Conservation (phyloP, 2,329 filamentous ascomycete species). For the Colletotrichum graminicola region DNA sequence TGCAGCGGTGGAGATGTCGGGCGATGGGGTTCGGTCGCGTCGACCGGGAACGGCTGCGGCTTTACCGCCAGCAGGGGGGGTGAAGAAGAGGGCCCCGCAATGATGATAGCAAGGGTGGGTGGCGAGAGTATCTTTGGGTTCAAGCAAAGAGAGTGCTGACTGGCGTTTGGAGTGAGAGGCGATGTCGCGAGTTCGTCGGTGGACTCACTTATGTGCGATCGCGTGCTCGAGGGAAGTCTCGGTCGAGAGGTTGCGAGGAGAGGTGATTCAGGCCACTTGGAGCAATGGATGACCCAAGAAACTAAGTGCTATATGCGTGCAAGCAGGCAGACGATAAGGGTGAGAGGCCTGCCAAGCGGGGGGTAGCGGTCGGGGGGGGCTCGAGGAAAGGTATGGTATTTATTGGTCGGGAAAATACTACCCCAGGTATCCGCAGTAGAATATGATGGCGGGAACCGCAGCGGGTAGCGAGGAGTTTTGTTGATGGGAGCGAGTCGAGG, state of each 20-base stretch:
- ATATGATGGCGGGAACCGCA: not conserved
- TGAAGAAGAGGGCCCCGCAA: slow-evolving; percentile 25
- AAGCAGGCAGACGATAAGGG: slow-evolving; percentile 3
- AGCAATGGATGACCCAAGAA: not conserved
- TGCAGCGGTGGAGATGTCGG: slow-evolving; percentile 33
- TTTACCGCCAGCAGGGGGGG: slow-evolving; percentile 41
- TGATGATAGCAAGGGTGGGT: slow-evolving; percentile 35
- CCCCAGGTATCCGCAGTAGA: slow-evolving; percentile 8
- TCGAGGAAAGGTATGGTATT: slow-evolving; percentile 13
- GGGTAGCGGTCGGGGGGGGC: slow-evolving; percentile 19
- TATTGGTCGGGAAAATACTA: slow-evolving; percentile 31
- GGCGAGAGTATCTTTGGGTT: not conserved
- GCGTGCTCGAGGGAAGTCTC: slow-evolving; percentile 18
- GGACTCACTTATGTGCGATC: not conserved
- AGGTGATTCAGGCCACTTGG: slow-evolving; percentile 22
- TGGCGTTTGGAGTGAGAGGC: slow-evolving; percentile 2
- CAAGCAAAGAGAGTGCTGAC: slow-evolving; percentile 12
- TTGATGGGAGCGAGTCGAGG: not conserved
- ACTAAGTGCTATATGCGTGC: not conserved
- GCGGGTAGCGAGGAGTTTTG: not conserved
- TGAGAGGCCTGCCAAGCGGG: slow-evolving; percentile 31
- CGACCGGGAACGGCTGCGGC: slow-evolving; percentile 40
- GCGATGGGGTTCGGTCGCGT: slow-evolving; percentile 41
- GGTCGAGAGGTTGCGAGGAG: slow-evolving; percentile 25
- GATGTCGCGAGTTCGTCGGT: slow-evolving; percentile 1